These are phyloP conservation scores for Chlorella variabilis DNA, from an alignment of 163 green algal genomes.

Conservation along the genomic window DNA sequence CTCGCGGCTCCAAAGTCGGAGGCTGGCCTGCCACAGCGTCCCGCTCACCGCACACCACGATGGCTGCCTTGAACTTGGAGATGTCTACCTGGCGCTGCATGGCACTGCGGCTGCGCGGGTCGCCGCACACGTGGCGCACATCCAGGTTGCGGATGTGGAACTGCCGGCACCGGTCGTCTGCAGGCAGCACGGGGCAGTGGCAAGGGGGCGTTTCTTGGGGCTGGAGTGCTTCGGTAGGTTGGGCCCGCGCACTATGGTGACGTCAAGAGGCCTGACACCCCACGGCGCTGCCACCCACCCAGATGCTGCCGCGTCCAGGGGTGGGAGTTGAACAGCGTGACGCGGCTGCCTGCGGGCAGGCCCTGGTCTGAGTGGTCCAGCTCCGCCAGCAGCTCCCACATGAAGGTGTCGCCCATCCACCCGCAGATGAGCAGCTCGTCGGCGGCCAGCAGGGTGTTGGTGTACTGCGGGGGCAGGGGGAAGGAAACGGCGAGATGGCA, in stretches of 20 bases:
- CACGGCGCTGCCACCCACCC: no score
- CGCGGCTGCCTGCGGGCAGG: conserved; percentile 41
- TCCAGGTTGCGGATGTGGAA: background rate
- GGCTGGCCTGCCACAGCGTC: no score
- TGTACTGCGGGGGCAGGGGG: conserved; percentile 36
- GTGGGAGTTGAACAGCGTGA: conserved; percentile 56
- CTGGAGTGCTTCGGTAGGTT: no score
- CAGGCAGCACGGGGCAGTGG: no score
- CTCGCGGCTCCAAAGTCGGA: no score
- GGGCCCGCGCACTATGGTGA: no score
- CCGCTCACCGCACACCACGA: conserved; percentile 42
- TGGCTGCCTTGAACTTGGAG: conserved; percentile 22
- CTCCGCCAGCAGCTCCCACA: conserved; percentile 56
- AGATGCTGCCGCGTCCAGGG: background rate
- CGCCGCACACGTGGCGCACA: conserved; percentile 16
- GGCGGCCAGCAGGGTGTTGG: background rate
- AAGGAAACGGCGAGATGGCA: no score
- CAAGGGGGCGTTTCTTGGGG: no score
- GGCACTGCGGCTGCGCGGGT: conserved; percentile 16
- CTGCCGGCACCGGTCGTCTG: background rate
- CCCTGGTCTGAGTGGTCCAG: conserved; percentile 54
- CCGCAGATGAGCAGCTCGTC: conserved; percentile 59
- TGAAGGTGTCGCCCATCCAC: conserved; percentile 49
- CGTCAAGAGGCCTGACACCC: no score
- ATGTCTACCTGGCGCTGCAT: conserved; percentile 20